A percentile compares a stretch with the other conserved stretches of the same genome.
Conservation (phyloP, 164 flowering plant genomes). For the Annona squamosa region DNA sequence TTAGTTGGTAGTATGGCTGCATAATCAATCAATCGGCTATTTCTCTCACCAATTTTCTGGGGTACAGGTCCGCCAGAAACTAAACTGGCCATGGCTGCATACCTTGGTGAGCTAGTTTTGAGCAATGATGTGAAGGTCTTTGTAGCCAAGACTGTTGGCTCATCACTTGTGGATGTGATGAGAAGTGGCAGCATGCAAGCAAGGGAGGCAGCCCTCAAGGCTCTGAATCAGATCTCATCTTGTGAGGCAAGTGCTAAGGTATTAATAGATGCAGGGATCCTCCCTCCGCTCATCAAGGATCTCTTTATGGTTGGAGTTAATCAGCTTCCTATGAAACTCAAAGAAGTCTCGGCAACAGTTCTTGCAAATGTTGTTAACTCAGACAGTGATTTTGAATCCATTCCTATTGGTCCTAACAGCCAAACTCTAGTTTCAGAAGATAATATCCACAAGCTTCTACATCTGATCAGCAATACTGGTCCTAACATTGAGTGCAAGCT, state of each 20-base stretch:
- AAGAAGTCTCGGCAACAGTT: slow-evolving; percentile 89
- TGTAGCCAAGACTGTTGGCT: slow-evolving; percentile 73
- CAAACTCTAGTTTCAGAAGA: slow-evolving; percentile 88
- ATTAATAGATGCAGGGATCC: slow-evolving; percentile 74
- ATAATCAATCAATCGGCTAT: neutral
- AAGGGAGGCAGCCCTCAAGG: slow-evolving; percentile 83
- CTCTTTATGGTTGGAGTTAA: slow-evolving; percentile 69
- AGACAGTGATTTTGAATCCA: slow-evolving; percentile 55
- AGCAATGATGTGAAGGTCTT: slow-evolving; percentile 74
- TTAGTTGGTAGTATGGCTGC: neutral
- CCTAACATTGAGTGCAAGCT: slow-evolving; percentile 94
- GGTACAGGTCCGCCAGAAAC: slow-evolving; percentile 76
- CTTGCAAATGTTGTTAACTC: slow-evolving; percentile 79
- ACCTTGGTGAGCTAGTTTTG: slow-evolving; percentile 74
- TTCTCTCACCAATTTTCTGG: neutral
- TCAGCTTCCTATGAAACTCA: slow-evolving; percentile 80
- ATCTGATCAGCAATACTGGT: slow-evolving; percentile 95
- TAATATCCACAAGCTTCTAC: slow-evolving; percentile 69
- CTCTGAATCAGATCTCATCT: slow-evolving; percentile 83
- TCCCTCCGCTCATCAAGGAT: slow-evolving; percentile 82
- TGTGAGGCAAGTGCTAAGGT: slow-evolving; percentile 70
- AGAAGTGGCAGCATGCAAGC: slow-evolving; percentile 52
- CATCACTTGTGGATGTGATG: slow-evolving; percentile 65
- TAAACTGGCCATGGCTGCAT: slow-evolving; percentile 75
- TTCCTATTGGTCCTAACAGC: slow-evolving; percentile 60